Evolutionary conservation across 2,329 filamentous ascomycete genomes (phyloP).

Genomic region (Botrytis sinoallii): DNA sequence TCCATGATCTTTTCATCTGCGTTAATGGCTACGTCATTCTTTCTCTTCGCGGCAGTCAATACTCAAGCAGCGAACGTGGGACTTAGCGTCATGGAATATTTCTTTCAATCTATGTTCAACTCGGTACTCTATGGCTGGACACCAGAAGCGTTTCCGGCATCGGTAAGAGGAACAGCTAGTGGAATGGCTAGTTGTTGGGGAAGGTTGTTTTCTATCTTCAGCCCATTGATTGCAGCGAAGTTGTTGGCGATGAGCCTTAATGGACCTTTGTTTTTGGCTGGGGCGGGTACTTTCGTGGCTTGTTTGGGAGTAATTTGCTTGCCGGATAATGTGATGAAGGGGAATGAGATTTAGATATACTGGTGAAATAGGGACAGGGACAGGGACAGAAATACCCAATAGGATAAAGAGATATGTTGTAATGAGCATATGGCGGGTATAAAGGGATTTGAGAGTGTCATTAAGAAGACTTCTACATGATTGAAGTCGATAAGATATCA

Average conservation of each 20-base stretch:
- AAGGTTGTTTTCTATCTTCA: slow-evolving; percentile 55
- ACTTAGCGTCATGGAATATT: slow-evolving; percentile 36
- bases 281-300: slow-evolving; percentile 52
- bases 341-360: slow-evolving; percentile 11
- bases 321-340: slow-evolving; percentile 36
- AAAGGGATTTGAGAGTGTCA: background rate
- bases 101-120: slow-evolving; percentile 36
- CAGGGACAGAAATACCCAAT: background rate
- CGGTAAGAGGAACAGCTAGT: slow-evolving; percentile 50
- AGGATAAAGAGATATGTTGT: background rate
- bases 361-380: background rate
- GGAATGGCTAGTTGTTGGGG: slow-evolving; percentile 59
- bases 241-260: slow-evolving; percentile 44
- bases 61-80: slow-evolving; percentile 33
- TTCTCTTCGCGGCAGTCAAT: slow-evolving; percentile 33
- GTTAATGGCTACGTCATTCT: slow-evolving; percentile 33
- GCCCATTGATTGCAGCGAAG: slow-evolving; percentile 53
- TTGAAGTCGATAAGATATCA: background rate
- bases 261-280: slow-evolving; percentile 53
- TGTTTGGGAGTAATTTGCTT: slow-evolving; percentile 50
- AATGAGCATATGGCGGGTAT: background rate
- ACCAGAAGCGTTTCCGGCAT: slow-evolving; percentile 41
- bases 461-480: background rate
- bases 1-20: slow-evolving; percentile 34
- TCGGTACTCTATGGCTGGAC: slow-evolving; percentile 30